Evolutionary conservation across 2,329 filamentous ascomycete species (phyloP).

Genomic region (Bipolaris bicolor): DNA sequence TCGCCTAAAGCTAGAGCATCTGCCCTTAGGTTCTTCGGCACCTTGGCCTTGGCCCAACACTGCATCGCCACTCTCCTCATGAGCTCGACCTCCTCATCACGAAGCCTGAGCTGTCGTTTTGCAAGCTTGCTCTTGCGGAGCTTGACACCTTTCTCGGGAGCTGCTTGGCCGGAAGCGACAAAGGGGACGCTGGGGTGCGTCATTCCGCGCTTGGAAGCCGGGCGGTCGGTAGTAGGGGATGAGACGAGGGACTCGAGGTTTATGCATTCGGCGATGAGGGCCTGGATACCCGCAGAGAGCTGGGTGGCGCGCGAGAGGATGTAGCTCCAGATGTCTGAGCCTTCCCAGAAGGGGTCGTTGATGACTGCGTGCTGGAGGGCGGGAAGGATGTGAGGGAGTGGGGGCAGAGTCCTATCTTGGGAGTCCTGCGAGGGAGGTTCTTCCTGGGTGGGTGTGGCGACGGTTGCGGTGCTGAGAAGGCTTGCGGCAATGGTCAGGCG

Average conservation of each 20-base stretch:
- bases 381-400: constrained; percentile 50
- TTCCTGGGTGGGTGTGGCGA: constrained; percentile 19
- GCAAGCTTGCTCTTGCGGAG: constrained; percentile 52
- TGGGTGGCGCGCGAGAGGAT: constrained; percentile 52
- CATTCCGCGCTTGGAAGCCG: constrained; percentile 24
- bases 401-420: constrained; percentile 30
- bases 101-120: constrained; percentile 53
- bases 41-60: constrained; percentile 49
- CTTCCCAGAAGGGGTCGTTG: constrained; percentile 52
- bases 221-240: constrained; percentile 33
- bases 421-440: constrained; percentile 3
- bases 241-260: constrained; percentile 52
- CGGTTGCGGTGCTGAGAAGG: constrained; percentile 41
- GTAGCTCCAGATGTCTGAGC: constrained; percentile 50
- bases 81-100: constrained; percentile 53
- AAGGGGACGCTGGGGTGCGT: constrained; percentile 26
- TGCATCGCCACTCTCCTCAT: constrained; percentile 52
- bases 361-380: constrained; percentile 50
- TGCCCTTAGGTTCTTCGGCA: constrained; percentile 36
- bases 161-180: constrained; percentile 5
- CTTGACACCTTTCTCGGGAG: constrained; percentile 36
- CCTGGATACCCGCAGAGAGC: constrained; percentile 53
- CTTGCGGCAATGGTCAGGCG: constrained; percentile 56
- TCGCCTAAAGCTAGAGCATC: constrained; percentile 25
- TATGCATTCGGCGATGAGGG: constrained; percentile 53